These are phyloP conservation scores for Cucurbita maxima DNA, from an alignment of 306 rosid species.

Conservation along the genomic window DNA sequence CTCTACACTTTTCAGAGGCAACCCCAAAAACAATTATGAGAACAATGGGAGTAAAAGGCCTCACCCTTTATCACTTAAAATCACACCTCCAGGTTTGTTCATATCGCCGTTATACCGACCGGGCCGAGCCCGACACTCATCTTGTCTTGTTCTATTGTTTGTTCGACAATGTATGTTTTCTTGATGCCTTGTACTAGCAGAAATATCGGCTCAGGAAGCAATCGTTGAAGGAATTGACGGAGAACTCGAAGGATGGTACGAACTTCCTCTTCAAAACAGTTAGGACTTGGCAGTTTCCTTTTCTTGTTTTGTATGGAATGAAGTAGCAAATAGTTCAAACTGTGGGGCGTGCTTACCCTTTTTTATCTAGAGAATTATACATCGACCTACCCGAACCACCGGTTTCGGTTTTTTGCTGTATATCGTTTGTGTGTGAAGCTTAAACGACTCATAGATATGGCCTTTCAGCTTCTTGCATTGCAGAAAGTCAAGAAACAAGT, in stretches of 20 bases:
- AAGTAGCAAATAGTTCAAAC: background rate
- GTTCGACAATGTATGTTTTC: background rate
- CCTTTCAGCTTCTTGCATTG: conserved; percentile 37
- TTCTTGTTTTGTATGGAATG: background rate
- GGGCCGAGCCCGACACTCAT: background rate
- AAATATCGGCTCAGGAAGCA: conserved; percentile 47
- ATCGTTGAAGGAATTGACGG: conserved; percentile 37
- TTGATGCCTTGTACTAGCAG: conserved; percentile 21
- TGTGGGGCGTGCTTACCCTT: background rate
- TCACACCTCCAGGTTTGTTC: conserved; percentile 48
- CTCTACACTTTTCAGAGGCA: conserved; percentile 30
- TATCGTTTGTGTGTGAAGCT: background rate
- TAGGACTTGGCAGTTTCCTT: background rate
- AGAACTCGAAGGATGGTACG: conserved; percentile 39
- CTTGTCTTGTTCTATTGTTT: background rate
- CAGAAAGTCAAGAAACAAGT: conserved; percentile 45
- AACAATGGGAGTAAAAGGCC: conserved; percentile 56
- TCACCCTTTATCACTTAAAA: conserved; percentile 52
- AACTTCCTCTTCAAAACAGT: background rate
- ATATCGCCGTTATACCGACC: background rate
- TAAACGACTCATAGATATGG: conserved; percentile 9
- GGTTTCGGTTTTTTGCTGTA: background rate
- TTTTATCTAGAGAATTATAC: background rate
- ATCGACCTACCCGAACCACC: background rate
- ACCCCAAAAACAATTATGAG: conserved; percentile 49